A percentile compares a stretch with the other conserved stretches of the same genome.
These are phyloP conservation scores for Boletus subluridellus DNA, from an alignment of 1,284 basidiomycete species.

Conservation along the genomic window DNA sequence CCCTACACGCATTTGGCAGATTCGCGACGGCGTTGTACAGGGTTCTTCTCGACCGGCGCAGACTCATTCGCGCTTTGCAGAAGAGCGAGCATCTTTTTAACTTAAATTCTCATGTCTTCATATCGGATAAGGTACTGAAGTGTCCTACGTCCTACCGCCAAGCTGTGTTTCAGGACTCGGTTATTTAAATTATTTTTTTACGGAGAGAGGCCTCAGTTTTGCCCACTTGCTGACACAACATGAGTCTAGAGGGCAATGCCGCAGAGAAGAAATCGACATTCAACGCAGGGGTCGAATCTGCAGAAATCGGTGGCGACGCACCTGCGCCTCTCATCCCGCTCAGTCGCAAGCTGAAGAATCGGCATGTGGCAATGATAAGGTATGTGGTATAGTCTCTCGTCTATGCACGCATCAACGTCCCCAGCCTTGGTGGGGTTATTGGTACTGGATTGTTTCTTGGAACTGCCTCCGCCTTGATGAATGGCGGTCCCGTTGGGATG, in stretches of 20 bases:
- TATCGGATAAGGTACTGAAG: not conserved
- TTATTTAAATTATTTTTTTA: conserved; percentile 4
- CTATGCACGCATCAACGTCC: not conserved
- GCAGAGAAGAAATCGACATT: conserved; percentile 1
- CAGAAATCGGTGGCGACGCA: not conserved
- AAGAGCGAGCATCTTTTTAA: not conserved
- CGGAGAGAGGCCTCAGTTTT: not conserved
- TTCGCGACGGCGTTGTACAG: no score
- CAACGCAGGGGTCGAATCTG: conserved; percentile 1
- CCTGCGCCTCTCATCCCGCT: not conserved
- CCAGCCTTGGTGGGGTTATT: conserved; percentile 41
- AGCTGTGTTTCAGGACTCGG: not conserved
- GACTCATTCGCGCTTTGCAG: not conserved
- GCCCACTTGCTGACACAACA: not conserved
- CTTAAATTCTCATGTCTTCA: conserved; percentile 1
- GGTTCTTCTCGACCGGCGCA: no score
- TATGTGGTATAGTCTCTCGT: not conserved
- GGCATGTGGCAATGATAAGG: conserved; percentile 29
- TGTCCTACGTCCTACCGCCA: not conserved
- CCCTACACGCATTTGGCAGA: not conserved
- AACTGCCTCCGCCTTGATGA: conserved; percentile 24
- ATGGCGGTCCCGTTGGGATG: conserved; percentile 29
- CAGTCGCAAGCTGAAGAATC: conserved; percentile 25
- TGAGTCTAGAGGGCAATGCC: not conserved
- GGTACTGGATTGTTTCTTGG: conserved; percentile 47